Percentiles rank a stretch among this genome's conserved stretches.
phyloP scores from a whole-genome alignment of 768 basidiomycete genomes.

The Lentinula raphanica region DNA sequence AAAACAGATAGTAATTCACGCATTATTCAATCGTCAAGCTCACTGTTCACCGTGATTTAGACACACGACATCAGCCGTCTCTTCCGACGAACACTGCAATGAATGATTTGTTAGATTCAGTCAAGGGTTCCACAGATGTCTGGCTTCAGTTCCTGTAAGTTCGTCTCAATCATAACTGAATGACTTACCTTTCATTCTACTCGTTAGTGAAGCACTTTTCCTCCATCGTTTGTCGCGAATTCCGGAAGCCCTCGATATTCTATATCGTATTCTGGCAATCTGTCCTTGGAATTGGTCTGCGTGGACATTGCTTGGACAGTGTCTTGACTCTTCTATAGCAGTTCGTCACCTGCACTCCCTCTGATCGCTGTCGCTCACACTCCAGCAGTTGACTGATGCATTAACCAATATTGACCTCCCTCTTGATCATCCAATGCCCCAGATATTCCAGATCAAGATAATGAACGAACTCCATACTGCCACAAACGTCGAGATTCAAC shows the following conservation, averaged over 20 bases:
- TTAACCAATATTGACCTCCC: constrained; percentile 43
- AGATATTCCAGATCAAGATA: constrained; percentile 66
- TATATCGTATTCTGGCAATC: constrained; percentile 46
- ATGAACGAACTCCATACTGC: constrained; percentile 65
- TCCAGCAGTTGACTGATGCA: constrained; percentile 36
- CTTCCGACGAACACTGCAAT: constrained; percentile 44
- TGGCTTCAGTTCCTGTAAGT: constrained; percentile 64
- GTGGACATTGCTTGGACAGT: constrained; percentile 55
- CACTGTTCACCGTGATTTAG: constrained; percentile 21
- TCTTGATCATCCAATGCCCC: constrained; percentile 47
- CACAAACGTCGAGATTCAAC: constrained; percentile 51
- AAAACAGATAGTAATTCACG: neutral
- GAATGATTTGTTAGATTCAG: constrained; percentile 39
- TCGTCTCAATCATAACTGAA: neutral
- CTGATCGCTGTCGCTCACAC: neutral
- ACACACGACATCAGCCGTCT: constrained; percentile 42
- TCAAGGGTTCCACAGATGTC: constrained; percentile 43
- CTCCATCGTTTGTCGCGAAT: constrained; percentile 53
- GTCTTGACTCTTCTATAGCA: constrained; percentile 30
- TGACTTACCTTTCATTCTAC: neutral
- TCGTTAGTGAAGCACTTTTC: constrained; percentile 56
- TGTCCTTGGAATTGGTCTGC: constrained; percentile 75
- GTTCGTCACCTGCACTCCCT: neutral
- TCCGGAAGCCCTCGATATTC: constrained; percentile 58
- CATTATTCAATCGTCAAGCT: neutral